Evolutionary conservation across 2,329 filamentous ascomycete genomes (phyloP).

Genomic region (Didymella pomorum): DNA sequence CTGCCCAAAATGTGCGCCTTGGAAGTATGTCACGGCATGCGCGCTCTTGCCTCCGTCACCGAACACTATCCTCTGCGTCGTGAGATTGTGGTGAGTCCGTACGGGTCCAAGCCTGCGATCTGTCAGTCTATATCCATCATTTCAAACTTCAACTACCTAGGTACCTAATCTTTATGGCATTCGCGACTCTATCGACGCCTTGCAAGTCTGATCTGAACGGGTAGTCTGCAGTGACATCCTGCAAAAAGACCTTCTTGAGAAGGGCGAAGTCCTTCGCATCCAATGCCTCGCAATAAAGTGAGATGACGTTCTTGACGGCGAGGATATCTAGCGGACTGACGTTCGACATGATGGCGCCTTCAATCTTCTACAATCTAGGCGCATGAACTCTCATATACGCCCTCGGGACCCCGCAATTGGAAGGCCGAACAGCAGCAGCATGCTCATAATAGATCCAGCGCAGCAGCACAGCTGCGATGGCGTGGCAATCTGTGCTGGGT

Average conservation of each 20-base stretch:
- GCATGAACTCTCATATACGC: background rate
- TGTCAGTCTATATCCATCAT: background rate
- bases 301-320: slow-evolving; percentile 54
- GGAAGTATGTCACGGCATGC: slow-evolving; percentile 52
- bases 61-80: slow-evolving; percentile 53
- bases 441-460: too few species aligned
- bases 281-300: slow-evolving; percentile 56
- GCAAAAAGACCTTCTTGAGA: slow-evolving; percentile 51
- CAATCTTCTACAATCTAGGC: background rate
- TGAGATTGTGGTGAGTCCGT: slow-evolving; percentile 54
- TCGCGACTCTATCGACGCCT: slow-evolving; percentile 45
- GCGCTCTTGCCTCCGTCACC: slow-evolving; percentile 41
- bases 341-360: slow-evolving; percentile 22
- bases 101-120: slow-evolving; percentile 49
- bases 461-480: background rate
- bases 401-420: slow-evolving; percentile 14
- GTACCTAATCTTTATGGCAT: slow-evolving; percentile 48
- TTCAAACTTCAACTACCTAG: slow-evolving; percentile 30
- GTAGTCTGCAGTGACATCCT: slow-evolving; percentile 53
- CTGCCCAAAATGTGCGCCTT: slow-evolving; percentile 54
- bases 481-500: background rate
- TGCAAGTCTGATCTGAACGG: slow-evolving; percentile 48
- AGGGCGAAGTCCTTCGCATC: slow-evolving; percentile 53
- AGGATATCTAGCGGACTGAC: slow-evolving; percentile 39
- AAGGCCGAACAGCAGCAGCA: too few species aligned